Percentiles rank a stretch among this genome's conserved stretches.
These are phyloP conservation scores for Aspergillus panamensis DNA, from an alignment of 495 filamentous ascomycete species.

Conservation along the genomic window DNA sequence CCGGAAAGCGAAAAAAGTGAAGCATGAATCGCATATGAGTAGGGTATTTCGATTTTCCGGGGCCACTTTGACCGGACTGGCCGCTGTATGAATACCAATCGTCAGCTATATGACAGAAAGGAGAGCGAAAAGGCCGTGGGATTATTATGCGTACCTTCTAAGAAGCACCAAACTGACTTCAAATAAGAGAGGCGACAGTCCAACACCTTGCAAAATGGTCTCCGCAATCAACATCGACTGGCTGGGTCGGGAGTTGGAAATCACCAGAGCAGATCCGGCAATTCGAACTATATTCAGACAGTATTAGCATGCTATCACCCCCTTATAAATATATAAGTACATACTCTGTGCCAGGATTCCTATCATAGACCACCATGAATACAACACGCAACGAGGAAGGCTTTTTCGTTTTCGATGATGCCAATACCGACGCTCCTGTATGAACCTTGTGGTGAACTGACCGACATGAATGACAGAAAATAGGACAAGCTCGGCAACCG, in stretches of 20 bases:
- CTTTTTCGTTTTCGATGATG: conserved; percentile 28
- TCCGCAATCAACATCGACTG: conserved; percentile 28
- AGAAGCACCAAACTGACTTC: conserved; percentile 36
- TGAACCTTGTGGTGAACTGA: conserved; percentile 26
- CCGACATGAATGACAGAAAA: conserved; percentile 26
- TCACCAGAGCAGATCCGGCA: conserved; percentile 27
- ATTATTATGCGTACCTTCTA: conserved; percentile 24
- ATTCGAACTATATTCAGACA: conserved; percentile 26
- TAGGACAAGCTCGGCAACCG: conserved; percentile 29
- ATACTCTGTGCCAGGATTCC: conserved; percentile 31
- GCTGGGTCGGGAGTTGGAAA: conserved; percentile 22
- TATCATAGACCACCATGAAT: conserved; percentile 32
- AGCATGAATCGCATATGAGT: conserved; percentile 26
- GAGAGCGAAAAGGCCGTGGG: neutral
- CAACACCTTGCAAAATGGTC: conserved; percentile 28
- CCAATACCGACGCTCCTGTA: conserved; percentile 35
- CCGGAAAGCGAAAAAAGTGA: conserved; percentile 30
- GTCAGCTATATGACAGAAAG: neutral
- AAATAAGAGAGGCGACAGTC: conserved; percentile 36
- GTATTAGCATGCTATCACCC: neutral
- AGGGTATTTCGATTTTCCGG: conserved; percentile 32
- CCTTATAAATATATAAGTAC: neutral
- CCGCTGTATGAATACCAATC: conserved; percentile 19
- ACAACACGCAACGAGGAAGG: conserved; percentile 24
- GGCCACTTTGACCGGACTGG: conserved; percentile 30